Base-by-base conservation (phyloP, 1,284 basidiomycete species). In the Wallemia mellicola region DNA sequence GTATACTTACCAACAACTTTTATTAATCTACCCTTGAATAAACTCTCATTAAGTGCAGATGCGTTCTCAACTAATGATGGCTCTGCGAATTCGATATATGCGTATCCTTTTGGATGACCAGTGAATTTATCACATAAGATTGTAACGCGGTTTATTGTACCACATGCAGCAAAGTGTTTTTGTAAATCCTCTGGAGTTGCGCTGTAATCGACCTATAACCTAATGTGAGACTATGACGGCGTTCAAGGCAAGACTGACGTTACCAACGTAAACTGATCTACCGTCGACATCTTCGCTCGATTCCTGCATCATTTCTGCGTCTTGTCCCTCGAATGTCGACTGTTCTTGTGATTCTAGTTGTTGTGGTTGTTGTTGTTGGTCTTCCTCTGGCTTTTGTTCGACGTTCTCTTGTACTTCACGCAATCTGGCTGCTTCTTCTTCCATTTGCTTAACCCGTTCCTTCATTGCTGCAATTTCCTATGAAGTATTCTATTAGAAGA, bases 61-160 rank as follows among this genome's bases (percentile, higher is more conserved):
- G 94, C 91, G 63, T 89, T 85, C 65, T 88, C 83, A 60, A 98
- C 84, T 64, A 86, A 80, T 60, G 85, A 81, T n/a, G 89, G 77
- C 66, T 95, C 89, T 64, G 94, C 81, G 70, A 99, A 99, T 71
- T 99, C 94, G 59, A 99, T 89, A 72, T 99, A 99, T 59, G 92
- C 92, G 73, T 86, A 99, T 86, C 92, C 94, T 79, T 96, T 98
- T 48, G 94, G 92, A 74, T 96, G 92, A 55, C 94, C 94, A 19
- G 92, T 96, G 71, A 95, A 98, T 74, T 98, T 98, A 77, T 99
- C 94, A 71, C 94, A 98, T 26, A 98, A 79, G 67, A 99, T 99
- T 0, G 94, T 99, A 58, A 99, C 89, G 65, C 94, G 80, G 73
- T 99, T 98, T 71, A 99, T 98, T 24, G 86, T 91, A 3, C 94